phyloP scores from a whole-genome alignment of 2,329 filamentous ascomycete species.

The Macrophomina phaseolina region DNA sequence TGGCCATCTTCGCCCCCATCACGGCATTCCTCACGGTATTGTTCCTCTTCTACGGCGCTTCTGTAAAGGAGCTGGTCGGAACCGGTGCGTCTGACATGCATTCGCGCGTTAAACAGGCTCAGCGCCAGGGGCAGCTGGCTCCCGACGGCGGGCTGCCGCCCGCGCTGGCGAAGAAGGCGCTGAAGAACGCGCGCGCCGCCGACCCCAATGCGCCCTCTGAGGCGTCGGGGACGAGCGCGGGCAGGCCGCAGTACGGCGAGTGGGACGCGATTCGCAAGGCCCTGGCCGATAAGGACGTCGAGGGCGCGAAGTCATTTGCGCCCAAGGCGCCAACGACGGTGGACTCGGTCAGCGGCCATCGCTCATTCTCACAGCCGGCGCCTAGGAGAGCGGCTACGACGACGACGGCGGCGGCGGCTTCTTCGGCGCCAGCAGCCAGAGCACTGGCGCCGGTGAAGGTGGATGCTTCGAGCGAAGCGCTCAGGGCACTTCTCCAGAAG shows the following conservation, averaged over 20 bases:
- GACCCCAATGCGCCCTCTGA: slow-evolving; percentile 7
- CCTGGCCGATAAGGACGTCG: slow-evolving; percentile 11
- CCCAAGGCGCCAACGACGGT: slow-evolving; percentile 23
- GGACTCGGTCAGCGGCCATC: slow-evolving; percentile 18
- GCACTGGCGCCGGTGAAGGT: slow-evolving; percentile 11
- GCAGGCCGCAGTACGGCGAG: slow-evolving; percentile 27
- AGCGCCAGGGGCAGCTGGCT: slow-evolving; percentile 17
- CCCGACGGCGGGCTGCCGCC: slow-evolving; percentile 15
- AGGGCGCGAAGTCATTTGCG: slow-evolving; percentile 25
- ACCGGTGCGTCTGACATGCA: slow-evolving; percentile 22
- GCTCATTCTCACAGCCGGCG: slow-evolving; percentile 25
- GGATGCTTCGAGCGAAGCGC: slow-evolving; percentile 20
- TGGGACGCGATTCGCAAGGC: slow-evolving; percentile 27
- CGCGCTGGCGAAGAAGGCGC: slow-evolving; percentile 25
- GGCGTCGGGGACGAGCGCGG: slow-evolving; percentile 9
- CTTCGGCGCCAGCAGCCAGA: background rate
- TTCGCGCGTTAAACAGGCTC: slow-evolving; percentile 24
- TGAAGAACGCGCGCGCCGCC: slow-evolving; percentile 26
- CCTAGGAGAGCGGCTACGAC: slow-evolving; percentile 1
- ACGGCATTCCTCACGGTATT: slow-evolving; percentile 57
- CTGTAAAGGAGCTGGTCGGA: slow-evolving; percentile 27
- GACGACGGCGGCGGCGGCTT: background rate
- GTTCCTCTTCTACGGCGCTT: slow-evolving; percentile 50
- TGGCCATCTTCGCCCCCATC: slow-evolving; percentile 58
- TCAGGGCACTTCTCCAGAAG: slow-evolving; percentile 10